These are phyloP conservation scores for Trichoderma sp. DNA, from an alignment of 2,329 filamentous ascomycete genomes.

Conservation along the genomic window DNA sequence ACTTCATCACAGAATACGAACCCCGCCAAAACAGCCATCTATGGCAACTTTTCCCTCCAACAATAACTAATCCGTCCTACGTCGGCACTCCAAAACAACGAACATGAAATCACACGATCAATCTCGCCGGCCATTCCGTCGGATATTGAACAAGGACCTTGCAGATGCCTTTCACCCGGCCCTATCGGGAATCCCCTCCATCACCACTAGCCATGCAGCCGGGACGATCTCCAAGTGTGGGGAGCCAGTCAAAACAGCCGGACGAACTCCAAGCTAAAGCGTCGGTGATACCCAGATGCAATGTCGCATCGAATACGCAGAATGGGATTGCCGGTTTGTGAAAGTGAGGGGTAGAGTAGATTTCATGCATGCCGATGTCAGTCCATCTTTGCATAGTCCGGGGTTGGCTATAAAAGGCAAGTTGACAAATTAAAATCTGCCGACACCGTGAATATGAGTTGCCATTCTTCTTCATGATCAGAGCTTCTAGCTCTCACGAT, in stretches of 20 bases:
- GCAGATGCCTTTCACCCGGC: conserved; percentile 1
- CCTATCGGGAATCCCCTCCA: background rate
- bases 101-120: background rate
- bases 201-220: background rate
- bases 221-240: conserved; percentile 2
- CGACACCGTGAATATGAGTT: background rate
- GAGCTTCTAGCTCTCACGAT: background rate
- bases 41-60: no score
- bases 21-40: background rate
- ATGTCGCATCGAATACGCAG: background rate
- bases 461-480: background rate
- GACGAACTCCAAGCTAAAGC: background rate
- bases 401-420: background rate
- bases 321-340: background rate
- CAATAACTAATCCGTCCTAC: background rate
- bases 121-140: background rate
- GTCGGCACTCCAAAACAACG: background rate
- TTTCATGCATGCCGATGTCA: background rate
- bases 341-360: background rate
- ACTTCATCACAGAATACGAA: background rate
- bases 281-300: conserved; percentile 2
- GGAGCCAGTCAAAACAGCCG: background rate
- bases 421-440: background rate
- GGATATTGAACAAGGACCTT: background rate
- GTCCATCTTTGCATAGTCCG: background rate